Conservation (phyloP, 1,284 basidiomycete species). For the Apiotrichum sp. region DNA sequence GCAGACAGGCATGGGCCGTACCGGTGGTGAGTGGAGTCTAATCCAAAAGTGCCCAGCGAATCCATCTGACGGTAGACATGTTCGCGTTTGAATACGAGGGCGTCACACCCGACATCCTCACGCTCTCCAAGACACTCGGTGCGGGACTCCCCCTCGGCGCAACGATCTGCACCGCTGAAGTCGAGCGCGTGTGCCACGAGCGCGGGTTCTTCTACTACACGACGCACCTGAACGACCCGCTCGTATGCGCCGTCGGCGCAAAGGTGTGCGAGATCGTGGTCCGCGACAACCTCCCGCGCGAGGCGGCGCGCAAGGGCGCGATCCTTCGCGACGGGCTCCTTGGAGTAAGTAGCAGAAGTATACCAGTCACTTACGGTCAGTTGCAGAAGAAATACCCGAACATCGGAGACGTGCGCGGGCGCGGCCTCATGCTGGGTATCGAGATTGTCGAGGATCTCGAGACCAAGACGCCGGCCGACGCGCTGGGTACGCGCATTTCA, state of each 20-base stretch:
- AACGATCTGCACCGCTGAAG: constrained; percentile 64
- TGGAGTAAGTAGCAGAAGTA: constrained; percentile 4
- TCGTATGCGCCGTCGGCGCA: constrained; percentile 53
- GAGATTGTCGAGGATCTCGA: constrained; percentile 59
- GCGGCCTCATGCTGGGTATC: constrained; percentile 71
- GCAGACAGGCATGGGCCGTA: constrained; percentile 77
- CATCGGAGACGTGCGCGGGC: constrained; percentile 71
- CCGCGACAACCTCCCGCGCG: constrained; percentile 22
- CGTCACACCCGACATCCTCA: constrained; percentile 75
- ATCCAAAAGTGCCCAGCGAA: neutral
- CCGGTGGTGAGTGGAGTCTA: constrained; percentile 59
- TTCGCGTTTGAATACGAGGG: constrained; percentile 65
- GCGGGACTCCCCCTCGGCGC: constrained; percentile 90
- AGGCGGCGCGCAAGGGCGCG: constrained; percentile 31
- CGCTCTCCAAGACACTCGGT: constrained; percentile 85
- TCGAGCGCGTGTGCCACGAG: constrained; percentile 32
- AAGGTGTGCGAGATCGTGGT: constrained; percentile 65
- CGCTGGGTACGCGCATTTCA: constrained; percentile 35
- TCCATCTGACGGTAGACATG: constrained; percentile 21
- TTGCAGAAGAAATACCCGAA: constrained; percentile 49
- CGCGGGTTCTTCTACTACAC: constrained; percentile 46
- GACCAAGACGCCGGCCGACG: constrained; percentile 33
- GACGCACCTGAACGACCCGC: constrained; percentile 35
- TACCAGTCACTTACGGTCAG: neutral
- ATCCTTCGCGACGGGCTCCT: constrained; percentile 51